Base-by-base conservation (phyloP, 2,329 filamentous ascomycete genomes). In the Fusarium tanahbumbuense region DNA sequence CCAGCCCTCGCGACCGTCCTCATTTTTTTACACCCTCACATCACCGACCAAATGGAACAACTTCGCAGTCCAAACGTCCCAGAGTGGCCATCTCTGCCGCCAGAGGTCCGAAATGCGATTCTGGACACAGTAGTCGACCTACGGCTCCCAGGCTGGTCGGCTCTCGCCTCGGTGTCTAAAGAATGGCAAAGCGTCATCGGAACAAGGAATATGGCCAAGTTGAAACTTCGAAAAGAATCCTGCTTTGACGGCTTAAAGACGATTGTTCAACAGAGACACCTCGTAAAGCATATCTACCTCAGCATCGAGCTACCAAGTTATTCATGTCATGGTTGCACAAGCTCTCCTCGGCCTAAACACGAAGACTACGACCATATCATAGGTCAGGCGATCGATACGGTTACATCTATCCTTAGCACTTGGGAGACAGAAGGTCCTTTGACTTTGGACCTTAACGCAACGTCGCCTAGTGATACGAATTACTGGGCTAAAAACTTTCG, bases 141-240 rank as follows among this genome's bases (percentile, higher is more conserved):
- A 15, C 18, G 10, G 16, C 49, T 63, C 16, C 37, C 25, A 8
- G 18, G 49, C 2, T 64, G 58, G 58, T 37, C 58, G 40, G 18
- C 25, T 34, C 20, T 63, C 8, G 60, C 60, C 15, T 63, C 58
- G 8, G 49, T 64, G 5, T 63, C 60, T 0, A 49, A 49, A 13
- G 48, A 64, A 22, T 64, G 60, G 60, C 49, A 63, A 13, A 63
- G 30, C 30, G n/a, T 64, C 5, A 64, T 63, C 22, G 58, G 44
- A 63, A 16, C 3, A 27, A 56, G 44, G 9, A 63, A 63, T 4
- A 56, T 64, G 58, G 37, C 58, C 30, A 63, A 56, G n/a, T 25
- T 56, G 13, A 64, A 6, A 6, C 37, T 63, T 4, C 15, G 23
- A 7, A 30, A 6, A n/a, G 34, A 10, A 8, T 16, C 30, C 2